Base-by-base conservation (phyloP, 129 eudicot species). In the Ambrosia artemisiifolia region DNA sequence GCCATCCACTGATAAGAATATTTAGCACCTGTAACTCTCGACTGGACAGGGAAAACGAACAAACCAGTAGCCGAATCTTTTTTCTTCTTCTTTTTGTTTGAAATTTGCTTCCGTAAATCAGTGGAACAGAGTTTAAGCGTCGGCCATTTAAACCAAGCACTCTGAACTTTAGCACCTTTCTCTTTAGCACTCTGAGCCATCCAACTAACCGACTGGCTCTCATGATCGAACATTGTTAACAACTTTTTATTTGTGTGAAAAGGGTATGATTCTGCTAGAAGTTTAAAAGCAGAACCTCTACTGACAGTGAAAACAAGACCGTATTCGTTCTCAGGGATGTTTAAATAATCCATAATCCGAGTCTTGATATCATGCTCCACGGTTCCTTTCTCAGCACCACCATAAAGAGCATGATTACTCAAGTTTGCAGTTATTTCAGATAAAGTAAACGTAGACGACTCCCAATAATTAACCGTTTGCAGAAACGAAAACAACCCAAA, bases 1-100 rank as follows among this genome's bases (percentile, higher is more conserved):
- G 99, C 96, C 99, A 95, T 91, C 99, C 99, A 95, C 71, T 95
- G 99, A 55, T 95, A 95, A 1, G 99, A 95, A 80, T 95, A 95
- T 78, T 95, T 95, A 4, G 97, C 93, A 66, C 99, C 99, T 0
- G 96, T 95, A 32, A 95, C 99, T 42, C 99, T 75, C 16, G 97
- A 95, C 62, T 95, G 99, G 18, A 95, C 99, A 18, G 99, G 99
- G 56, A 95, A 95, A 48, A 88, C 99, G 64, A 95, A 95, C 61
- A 95, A 87, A 53, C 99, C 99, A 17, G 71, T 51, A 0, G 96
- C 90, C 7, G 97, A 78, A 76, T 90, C 96, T 74, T 95, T 95
- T 72, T 95, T 95, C 69, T 91, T 83, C 84, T 63, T 85, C 73
- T 95, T 91, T 73, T 91, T 95, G 84, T 70, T 86, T 11, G 86